These are phyloP conservation scores for Heliamphora exappendiculata DNA, from an alignment of 148 eudicot species.

Conservation along the genomic window DNA sequence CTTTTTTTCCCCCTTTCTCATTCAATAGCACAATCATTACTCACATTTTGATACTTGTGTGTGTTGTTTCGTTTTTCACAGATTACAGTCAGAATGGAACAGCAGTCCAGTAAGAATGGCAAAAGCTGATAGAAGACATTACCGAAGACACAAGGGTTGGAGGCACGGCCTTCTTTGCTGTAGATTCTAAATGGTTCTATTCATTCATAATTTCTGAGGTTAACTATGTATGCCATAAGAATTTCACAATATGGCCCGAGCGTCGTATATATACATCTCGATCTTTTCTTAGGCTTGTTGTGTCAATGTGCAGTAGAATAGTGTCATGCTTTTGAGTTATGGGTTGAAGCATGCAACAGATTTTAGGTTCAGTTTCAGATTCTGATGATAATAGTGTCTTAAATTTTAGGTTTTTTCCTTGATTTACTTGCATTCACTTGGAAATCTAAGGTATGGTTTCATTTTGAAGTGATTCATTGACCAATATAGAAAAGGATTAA, in stretches of 20 bases:
- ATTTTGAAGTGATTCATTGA: neutral
- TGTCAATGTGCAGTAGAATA: constrained; percentile 11
- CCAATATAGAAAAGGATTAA: neutral
- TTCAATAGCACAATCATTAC: neutral
- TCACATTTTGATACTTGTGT: neutral
- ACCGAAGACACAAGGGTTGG: constrained; percentile 63
- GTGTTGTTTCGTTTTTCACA: constrained; percentile 35
- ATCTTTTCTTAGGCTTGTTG: constrained; percentile 12
- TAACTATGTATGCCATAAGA: neutral
- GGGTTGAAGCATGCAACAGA: constrained; percentile 5
- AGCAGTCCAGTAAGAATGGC: constrained; percentile 94
- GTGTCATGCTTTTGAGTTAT: neutral
- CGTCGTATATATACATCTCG: constrained; percentile 12
- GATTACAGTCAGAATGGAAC: constrained; percentile 82
- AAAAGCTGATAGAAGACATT: constrained; percentile 58
- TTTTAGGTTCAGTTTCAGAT: neutral
- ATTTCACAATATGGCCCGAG: neutral
- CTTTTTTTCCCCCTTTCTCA: neutral
- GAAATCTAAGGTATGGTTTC: neutral
- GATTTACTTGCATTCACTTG: neutral
- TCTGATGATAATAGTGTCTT: neutral
- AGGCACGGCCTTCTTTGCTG: constrained; percentile 70
- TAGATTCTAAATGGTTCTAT: constrained; percentile 45
- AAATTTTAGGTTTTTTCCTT: neutral
- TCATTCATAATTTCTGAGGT: constrained; percentile 11